These are phyloP conservation scores for Tolypocladium endophyticum DNA, from an alignment of 2,329 filamentous ascomycete genomes.

Conservation along the genomic window DNA sequence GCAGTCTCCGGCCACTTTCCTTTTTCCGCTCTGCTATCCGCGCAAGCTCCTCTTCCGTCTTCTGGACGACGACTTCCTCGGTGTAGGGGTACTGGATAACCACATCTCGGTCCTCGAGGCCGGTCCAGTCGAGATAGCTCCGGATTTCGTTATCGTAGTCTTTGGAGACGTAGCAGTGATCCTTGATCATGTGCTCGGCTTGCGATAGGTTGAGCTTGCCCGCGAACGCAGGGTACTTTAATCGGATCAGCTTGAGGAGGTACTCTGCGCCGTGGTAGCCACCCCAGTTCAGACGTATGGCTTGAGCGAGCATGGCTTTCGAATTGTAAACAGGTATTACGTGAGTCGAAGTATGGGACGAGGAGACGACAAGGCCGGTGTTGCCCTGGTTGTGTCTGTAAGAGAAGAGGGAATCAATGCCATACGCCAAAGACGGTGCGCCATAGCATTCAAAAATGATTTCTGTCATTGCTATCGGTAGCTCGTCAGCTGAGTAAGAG, in stretches of 20 bases:
- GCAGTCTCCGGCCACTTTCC: slow-evolving; percentile 80
- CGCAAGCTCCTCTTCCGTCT: slow-evolving; percentile 88
- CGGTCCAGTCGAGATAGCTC: slow-evolving; percentile 79
- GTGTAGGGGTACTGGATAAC: slow-evolving; percentile 91
- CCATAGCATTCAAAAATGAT: slow-evolving; percentile 94
- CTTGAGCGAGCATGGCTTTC: slow-evolving; percentile 74
- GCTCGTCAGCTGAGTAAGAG: slow-evolving; percentile 7
- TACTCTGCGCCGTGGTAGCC: slow-evolving; percentile 86
- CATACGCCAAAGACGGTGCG: slow-evolving; percentile 82
- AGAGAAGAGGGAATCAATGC: slow-evolving; percentile 93
- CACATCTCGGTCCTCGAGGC: slow-evolving; percentile 77
- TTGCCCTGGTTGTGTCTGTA: slow-evolving; percentile 85
- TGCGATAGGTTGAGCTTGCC: slow-evolving; percentile 80
- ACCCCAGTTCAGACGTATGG: slow-evolving; percentile 89
- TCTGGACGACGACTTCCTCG: slow-evolving; percentile 81
- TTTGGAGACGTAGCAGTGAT: slow-evolving; percentile 82
- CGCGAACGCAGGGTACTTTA: slow-evolving; percentile 87
- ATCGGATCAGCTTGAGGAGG: slow-evolving; percentile 72
- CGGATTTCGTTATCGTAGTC: slow-evolving; percentile 73
- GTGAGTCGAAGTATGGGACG: slow-evolving; percentile 88
- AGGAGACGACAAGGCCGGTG: slow-evolving; percentile 82
- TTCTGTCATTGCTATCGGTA: slow-evolving; percentile 74
- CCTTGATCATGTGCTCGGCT: slow-evolving; percentile 74
- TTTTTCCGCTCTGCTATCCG: slow-evolving; percentile 87
- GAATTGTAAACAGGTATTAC: slow-evolving; percentile 85